A percentile compares a stretch with the other conserved stretches of the same genome.
phyloP scores from a whole-genome alignment of 768 basidiomycete species.

The Hypsizygus marmoreus region DNA sequence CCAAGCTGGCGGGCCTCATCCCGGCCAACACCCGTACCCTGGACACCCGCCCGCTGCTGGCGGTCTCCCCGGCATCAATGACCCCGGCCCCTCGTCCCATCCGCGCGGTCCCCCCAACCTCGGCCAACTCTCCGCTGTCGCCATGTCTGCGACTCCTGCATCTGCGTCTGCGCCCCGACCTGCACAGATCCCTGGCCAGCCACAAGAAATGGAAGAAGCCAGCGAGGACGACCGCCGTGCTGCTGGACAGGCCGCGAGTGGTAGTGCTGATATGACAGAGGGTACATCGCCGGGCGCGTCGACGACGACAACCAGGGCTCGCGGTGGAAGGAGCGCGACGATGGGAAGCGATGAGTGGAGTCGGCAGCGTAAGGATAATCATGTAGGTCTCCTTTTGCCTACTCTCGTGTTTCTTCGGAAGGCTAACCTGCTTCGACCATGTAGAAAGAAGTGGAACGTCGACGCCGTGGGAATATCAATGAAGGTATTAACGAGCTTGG shows the following conservation, averaged over 20 bases:
- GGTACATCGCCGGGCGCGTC: slow-evolving; percentile 14
- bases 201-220: slow-evolving; percentile 23
- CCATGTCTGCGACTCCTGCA: slow-evolving; percentile 44
- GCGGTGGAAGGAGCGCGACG: slow-evolving; percentile 57
- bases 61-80: slow-evolving; percentile 56
- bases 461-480: slow-evolving; percentile 93
- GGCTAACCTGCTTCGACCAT: neutral
- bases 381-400: slow-evolving; percentile 48
- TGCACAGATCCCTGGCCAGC: slow-evolving; percentile 18
- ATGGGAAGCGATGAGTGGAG: slow-evolving; percentile 82
- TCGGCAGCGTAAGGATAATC: slow-evolving; percentile 79
- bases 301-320: slow-evolving; percentile 35
- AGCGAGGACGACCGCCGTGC: slow-evolving; percentile 26
- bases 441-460: slow-evolving; percentile 98
- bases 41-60: slow-evolving; percentile 33
- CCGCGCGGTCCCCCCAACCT: slow-evolving; percentile 68
- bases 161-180: slow-evolving; percentile 10
- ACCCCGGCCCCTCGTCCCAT: slow-evolving; percentile 74
- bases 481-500: slow-evolving; percentile 94
- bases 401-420: neutral
- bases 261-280: slow-evolving; percentile 10
- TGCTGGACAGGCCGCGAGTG: slow-evolving; percentile 13
- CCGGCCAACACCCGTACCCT: slow-evolving; percentile 35
- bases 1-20: slow-evolving; percentile 28
- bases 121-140: slow-evolving; percentile 58